Base-by-base conservation (phyloP, 495 filamentous ascomycete species). In the Cenococcum geophilum region DNA sequence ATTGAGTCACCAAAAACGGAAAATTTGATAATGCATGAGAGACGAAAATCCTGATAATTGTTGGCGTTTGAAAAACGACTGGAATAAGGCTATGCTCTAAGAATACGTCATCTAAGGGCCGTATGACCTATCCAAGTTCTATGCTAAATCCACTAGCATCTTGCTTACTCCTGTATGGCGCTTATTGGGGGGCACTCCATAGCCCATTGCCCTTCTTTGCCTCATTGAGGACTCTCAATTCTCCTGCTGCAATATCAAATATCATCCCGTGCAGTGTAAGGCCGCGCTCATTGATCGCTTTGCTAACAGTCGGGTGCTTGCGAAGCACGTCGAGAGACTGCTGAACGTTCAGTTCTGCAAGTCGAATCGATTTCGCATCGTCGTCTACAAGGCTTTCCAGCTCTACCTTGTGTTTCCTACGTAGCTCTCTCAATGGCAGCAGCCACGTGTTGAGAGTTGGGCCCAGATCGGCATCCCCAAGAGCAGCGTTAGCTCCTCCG, bases 361-460 rank as follows among this genome's bases (percentile, higher is more conserved):
- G 58, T 37, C 69, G 60, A 25, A 63, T 47, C 8, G 64, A 63
- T 20, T 68, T 64, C 40, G 70, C 70, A 32, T 67, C 63, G 49
- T 68, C 55, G 37, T 57, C 42, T 27, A 52, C 48, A 35, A 71
- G 65, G 60, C 25, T 58, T 14, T 67, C 66, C 4, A 71, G 59
- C 63, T 67, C 66, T 43, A 37, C 37, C 55, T 71, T 60, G 59
- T 69, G 66, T 57, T 76, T 75, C 23, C 65, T 63, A 11, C 86
- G 80, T 57, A 95, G 61, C 57, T 81, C 77, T 45, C 83, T 80
- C 55, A 93, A 72, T 0, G 90, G 89, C 54, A 83, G 73, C 58
- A 96, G 76, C 91, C 91, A 96, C 1, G 83, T 84, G 71, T 95
- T 90, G 52, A 95, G 74, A n/a, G 89, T 78, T 18, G 80, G 82